phyloP scores from a whole-genome alignment of 73 alveolate genomes.

The Blepharisma stoltei region DNA sequence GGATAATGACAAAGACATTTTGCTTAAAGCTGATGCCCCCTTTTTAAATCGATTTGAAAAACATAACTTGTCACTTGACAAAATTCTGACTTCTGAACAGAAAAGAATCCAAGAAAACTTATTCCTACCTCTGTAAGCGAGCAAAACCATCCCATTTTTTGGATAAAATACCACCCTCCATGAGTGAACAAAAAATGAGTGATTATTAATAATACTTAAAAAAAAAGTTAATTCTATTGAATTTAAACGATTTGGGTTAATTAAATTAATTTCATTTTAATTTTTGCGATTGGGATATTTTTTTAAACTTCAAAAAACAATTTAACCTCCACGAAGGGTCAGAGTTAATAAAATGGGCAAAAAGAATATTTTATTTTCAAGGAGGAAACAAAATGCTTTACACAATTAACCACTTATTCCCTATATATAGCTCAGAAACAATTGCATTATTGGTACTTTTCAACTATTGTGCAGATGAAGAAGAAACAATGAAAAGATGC shows the following conservation, averaged over 20 bases:
- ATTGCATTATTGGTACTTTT: background rate
- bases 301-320: no score
- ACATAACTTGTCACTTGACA: conserved; percentile 8
- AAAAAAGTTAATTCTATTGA: no score
- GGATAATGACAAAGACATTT: conserved; percentile 15
- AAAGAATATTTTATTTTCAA: background rate
- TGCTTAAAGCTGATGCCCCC: conserved; percentile 25
- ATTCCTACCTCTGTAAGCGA: no score
- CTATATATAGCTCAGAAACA: conserved; percentile 5
- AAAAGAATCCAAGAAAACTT: background rate
- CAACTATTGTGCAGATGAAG: background rate
- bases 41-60: conserved; percentile 30
- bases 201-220: no score
- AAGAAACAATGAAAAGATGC: background rate
- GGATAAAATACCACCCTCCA: no score
- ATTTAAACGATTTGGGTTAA: no score
- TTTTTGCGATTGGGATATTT: no score
- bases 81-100: background rate
- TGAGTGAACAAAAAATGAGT: no score
- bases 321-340: no score
- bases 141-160: no score
- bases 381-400: background rate
- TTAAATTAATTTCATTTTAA: no score
- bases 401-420: background rate
- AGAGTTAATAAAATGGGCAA: background rate